Percentiles rank a stretch among this genome's conserved stretches.
Evolutionary conservation across 2,329 filamentous ascomycete genomes (phyloP).

Genomic region (Fusarium camptoceras): DNA sequence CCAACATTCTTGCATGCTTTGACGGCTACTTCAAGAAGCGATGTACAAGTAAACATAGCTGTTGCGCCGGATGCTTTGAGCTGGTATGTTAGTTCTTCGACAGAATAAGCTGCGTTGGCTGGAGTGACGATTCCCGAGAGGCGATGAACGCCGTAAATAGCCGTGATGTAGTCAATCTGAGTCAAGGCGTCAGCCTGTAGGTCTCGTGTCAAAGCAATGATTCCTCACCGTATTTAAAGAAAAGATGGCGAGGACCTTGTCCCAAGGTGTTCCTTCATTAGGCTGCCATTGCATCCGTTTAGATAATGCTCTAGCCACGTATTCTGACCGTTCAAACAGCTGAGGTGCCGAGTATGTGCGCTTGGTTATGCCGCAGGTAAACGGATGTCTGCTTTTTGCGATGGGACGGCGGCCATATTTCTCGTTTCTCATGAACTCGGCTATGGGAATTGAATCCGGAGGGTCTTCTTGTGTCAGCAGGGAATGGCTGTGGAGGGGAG

Average conservation of each 20-base stretch:
- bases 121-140: conserved; percentile 78
- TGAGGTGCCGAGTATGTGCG: conserved; percentile 72
- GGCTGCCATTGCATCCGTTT: conserved; percentile 74
- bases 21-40: conserved; percentile 72
- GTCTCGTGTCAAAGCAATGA: accelerated
- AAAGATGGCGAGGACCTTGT: conserved; percentile 81
- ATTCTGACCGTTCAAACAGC: conserved; percentile 73
- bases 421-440: conserved; percentile 25
- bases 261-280: conserved; percentile 79
- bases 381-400: conserved; percentile 73
- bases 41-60: conserved; percentile 76
- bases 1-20: conserved; percentile 71
- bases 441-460: conserved; percentile 15
- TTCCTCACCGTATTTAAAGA: conserved; percentile 77
- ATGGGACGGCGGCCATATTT: conserved; percentile 62
- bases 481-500: neutral
- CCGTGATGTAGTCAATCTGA: conserved; percentile 78
- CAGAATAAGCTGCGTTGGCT: conserved; percentile 79
- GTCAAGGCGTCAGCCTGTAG: neutral
- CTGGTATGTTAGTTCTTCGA: conserved; percentile 76
- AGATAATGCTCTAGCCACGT: conserved; percentile 72
- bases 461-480: conserved; percentile 8
- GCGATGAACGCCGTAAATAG: conserved; percentile 80
- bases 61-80: conserved; percentile 75
- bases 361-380: conserved; percentile 81